Conservation (phyloP, 257 asterid species). For the Solanum ossicruentum region DNA sequence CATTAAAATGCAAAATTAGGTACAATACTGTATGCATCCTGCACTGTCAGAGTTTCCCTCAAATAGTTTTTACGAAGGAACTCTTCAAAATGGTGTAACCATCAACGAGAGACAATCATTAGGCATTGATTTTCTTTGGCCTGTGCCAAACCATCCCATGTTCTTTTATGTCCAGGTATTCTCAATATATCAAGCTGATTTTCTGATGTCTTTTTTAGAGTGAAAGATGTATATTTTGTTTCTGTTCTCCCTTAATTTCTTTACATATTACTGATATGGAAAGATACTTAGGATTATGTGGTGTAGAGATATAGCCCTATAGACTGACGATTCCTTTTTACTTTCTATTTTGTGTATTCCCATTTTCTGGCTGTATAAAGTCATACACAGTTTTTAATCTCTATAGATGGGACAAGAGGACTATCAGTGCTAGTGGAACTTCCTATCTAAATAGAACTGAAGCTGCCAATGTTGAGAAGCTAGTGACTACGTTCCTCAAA, state of each 20-base stretch:
- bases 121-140: conserved; percentile 99
- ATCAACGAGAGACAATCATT: conserved; percentile 83
- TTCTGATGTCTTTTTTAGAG: not conserved
- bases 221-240: not conserved
- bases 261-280: not conserved
- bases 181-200: not conserved
- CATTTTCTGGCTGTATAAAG: not conserved
- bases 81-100: conserved; percentile 98
- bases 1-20: conserved; percentile 34
- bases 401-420: conserved; percentile 99
- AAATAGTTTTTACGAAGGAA: conserved; percentile 95
- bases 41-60: conserved; percentile 96
- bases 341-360: not conserved
- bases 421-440: conserved; percentile 96
- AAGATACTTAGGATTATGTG: not conserved
- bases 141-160: conserved; percentile 97
- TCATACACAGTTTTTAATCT: not conserved
- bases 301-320: not conserved
- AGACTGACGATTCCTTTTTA: not conserved
- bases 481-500: conserved; percentile 89
- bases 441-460: conserved; percentile 94
- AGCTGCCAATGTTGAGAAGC: conserved; percentile 93
- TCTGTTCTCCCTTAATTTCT: not conserved
- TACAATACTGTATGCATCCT: conserved; percentile 98
- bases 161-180: conserved; percentile 96